phyloP scores from a whole-genome alignment of 176 grass and related monocot species.

The Cenchrus purpureus region DNA sequence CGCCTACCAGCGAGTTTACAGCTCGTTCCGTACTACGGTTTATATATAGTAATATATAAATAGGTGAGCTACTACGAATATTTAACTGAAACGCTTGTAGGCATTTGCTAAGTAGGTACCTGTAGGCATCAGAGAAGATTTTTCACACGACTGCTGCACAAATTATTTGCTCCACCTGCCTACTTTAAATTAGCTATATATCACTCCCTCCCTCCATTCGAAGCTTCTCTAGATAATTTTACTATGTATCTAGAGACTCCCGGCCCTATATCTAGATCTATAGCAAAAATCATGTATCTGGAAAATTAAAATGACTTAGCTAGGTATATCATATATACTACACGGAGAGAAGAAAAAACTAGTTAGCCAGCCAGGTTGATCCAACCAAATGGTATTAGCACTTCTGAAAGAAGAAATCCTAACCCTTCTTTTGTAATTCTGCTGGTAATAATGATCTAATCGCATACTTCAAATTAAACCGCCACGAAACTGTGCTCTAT shows the following conservation, averaged over 20 bases:
- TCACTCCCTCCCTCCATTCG: too few relatives aligned
- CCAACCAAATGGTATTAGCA: neutral
- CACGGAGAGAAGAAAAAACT: neutral
- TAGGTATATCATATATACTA: neutral
- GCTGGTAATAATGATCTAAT: neutral
- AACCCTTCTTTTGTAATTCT: neutral
- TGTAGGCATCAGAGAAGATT: slow-evolving; percentile 40
- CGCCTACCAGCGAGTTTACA: too few relatives aligned
- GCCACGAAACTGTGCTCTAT: neutral
- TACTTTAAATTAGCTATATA: too few relatives aligned
- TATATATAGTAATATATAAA: neutral
- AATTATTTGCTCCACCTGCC: neutral
- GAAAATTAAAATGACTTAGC: too few relatives aligned
- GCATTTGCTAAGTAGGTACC: slow-evolving; percentile 37
- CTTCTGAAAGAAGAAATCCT: neutral
- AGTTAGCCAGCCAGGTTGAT: neutral
- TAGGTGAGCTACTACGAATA: neutral
- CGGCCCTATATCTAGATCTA: too few relatives aligned
- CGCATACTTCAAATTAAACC: neutral
- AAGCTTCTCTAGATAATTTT: too few relatives aligned
- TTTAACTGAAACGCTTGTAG: slow-evolving; percentile 4
- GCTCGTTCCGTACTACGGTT: neutral
- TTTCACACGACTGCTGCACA: slow-evolving; percentile 10
- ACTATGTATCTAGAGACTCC: too few relatives aligned
- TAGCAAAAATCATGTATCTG: too few relatives aligned